phyloP scores from a whole-genome alignment of 1,139 yeast genomes.

The Taphrina wiesneri region DNA sequence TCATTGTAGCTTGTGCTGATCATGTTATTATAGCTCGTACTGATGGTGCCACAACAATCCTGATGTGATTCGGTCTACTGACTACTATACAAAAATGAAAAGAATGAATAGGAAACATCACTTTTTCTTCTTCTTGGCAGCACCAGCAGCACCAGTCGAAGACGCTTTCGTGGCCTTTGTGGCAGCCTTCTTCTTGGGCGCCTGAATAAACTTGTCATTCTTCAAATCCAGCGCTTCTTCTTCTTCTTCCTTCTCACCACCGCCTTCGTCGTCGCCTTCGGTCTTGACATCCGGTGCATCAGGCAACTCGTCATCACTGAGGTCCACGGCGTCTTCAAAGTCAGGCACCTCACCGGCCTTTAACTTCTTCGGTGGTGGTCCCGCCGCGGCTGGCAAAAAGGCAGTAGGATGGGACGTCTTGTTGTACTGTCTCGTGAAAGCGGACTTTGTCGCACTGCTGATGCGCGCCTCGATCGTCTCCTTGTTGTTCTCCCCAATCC shows the following conservation, averaged over 20 bases:
- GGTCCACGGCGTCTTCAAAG: slow-evolving; percentile 56
- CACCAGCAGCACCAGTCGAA: slow-evolving; percentile 39
- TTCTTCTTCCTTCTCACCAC: slow-evolving; percentile 46
- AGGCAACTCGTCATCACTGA: slow-evolving; percentile 48
- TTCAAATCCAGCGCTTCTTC: slow-evolving; percentile 6
- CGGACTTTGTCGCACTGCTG: slow-evolving; percentile 72
- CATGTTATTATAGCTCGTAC: no score
- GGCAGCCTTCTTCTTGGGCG: slow-evolving; percentile 55
- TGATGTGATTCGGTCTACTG: background rate
- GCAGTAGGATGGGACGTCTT: slow-evolving; percentile 77
- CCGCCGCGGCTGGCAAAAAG: slow-evolving; percentile 64
- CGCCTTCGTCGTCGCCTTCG: slow-evolving; percentile 54
- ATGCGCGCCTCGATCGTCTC: slow-evolving; percentile 57
- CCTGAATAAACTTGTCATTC: slow-evolving; percentile 42
- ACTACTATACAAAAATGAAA: background rate
- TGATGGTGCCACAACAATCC: no score
- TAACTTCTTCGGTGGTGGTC: slow-evolving; percentile 47
- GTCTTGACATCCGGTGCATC: slow-evolving; percentile 55
- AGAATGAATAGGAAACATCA: background rate
- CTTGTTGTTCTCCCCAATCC: slow-evolving; percentile 53
- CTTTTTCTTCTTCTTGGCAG: slow-evolving; percentile 29
- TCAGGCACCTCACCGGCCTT: slow-evolving; percentile 52
- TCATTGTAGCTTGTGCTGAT: slow-evolving; percentile 49
- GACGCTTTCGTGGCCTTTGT: slow-evolving; percentile 40
- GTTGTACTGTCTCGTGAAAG: slow-evolving; percentile 82